Conservation (phyloP, 129 eudicot genomes). For the Scalesia atractyloides region DNA sequence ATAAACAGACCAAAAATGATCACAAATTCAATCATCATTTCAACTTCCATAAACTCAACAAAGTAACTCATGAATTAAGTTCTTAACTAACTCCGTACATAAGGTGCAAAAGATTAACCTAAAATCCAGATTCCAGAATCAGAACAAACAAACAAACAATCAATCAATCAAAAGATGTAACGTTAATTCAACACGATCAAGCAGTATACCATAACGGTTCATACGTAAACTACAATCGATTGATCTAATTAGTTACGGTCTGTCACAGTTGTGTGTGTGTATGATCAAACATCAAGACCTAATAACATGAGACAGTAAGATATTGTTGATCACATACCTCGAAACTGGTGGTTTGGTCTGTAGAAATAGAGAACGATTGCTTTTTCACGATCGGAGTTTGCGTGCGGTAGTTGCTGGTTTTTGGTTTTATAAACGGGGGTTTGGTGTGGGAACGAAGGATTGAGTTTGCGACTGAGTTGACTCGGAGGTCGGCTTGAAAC, state of each 20-base stretch:
- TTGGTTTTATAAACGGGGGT: conserved; percentile 13
- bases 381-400: conserved; percentile 5
- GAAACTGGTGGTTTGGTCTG: conserved; percentile 3
- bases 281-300: neutral
- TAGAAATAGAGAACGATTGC: neutral
- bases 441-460: conserved; percentile 25
- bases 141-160: neutral
- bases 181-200: conserved; percentile 1
- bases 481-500: conserved; percentile 18
- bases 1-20: neutral
- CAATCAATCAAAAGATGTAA: neutral
- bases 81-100: neutral
- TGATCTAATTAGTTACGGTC: conserved; percentile 1
- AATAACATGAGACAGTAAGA: neutral
- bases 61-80: neutral
- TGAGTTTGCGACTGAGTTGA: conserved; percentile 18
- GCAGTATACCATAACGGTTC: neutral
- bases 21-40: neutral
- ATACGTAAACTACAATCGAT: conserved; percentile 15
- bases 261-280: neutral
- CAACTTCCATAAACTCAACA: conserved; percentile 1
- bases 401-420: conserved; percentile 11
- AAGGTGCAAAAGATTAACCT: neutral
- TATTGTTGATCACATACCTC: conserved; percentile 21
- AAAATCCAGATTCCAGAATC: neutral